Conservation (phyloP, 1,139 yeast species). For the Suhomyces yuchorum region DNA sequence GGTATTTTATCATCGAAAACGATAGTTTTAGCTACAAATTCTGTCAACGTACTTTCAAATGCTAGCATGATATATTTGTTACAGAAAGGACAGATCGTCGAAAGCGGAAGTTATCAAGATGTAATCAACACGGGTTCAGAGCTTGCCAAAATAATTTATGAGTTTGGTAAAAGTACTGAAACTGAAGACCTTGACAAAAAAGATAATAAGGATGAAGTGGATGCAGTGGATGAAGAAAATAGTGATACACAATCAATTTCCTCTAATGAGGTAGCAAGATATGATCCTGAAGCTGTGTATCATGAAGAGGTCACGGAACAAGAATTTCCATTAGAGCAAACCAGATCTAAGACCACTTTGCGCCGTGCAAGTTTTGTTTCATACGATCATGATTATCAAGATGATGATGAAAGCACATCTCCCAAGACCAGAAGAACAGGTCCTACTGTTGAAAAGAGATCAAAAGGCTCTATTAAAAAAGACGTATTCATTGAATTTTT, state of each 20-base stretch:
- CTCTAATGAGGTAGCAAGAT: constrained; percentile 8
- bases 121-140: constrained; percentile 26
- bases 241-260: constrained; percentile 40
- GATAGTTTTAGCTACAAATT: constrained; percentile 27
- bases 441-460: constrained; percentile 24
- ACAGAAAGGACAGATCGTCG: constrained; percentile 21
- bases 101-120: constrained; percentile 20
- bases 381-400: constrained; percentile 24
- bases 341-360: constrained; percentile 8
- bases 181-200: background rate
- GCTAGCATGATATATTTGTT: constrained; percentile 23
- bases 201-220: constrained; percentile 12
- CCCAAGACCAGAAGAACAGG: constrained; percentile 22
- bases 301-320: constrained; percentile 2
- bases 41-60: constrained; percentile 23
- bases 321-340: constrained; percentile 3
- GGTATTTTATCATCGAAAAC: constrained; percentile 28
- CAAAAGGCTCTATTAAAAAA: constrained; percentile 28
- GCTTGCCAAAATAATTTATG: constrained; percentile 28
- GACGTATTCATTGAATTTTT: constrained; percentile 28
- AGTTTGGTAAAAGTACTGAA: constrained; percentile 22
- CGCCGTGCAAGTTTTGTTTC: constrained; percentile 26
- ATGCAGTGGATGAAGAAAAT: constrained; percentile 20
- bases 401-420: constrained; percentile 22
- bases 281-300: constrained; percentile 3